Conservation (phyloP, 768 basidiomycete species). For the Rickenella mellea region DNA sequence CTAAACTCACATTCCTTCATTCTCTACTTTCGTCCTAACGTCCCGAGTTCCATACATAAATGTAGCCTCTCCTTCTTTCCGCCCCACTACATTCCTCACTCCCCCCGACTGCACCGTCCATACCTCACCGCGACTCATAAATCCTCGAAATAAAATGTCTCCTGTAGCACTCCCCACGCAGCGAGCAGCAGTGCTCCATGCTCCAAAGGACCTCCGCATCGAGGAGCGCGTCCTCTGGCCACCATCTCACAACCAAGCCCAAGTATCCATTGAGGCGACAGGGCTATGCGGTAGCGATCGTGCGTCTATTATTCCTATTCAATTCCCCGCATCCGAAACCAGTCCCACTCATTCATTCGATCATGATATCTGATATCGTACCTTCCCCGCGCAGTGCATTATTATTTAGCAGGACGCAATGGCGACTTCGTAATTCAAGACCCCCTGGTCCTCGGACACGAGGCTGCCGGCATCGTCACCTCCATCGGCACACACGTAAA, state of each 20-base stretch:
- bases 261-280: slow-evolving; percentile 72
- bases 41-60: neutral
- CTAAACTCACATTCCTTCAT: neutral
- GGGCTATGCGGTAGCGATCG: slow-evolving; percentile 88
- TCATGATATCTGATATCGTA: too few species aligned
- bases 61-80: slow-evolving; percentile 12
- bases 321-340: slow-evolving; percentile 4
- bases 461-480: slow-evolving; percentile 80
- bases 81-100: slow-evolving; percentile 10
- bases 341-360: too few species aligned
- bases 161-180: slow-evolving; percentile 44
- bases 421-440: slow-evolving; percentile 83
- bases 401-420: slow-evolving; percentile 82
- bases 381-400: slow-evolving; percentile 58
- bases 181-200: slow-evolving; percentile 73
- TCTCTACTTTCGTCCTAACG: neutral
- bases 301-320: slow-evolving; percentile 25
- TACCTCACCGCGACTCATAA: slow-evolving; percentile 2
- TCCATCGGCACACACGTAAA: slow-evolving; percentile 70
- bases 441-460: slow-evolving; percentile 90
- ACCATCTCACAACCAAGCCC: slow-evolving; percentile 64
- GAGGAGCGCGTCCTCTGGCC: slow-evolving; percentile 67
- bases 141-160: slow-evolving; percentile 27
- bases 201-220: slow-evolving; percentile 71
- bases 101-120: slow-evolving; percentile 4